phyloP scores from a whole-genome alignment of 345 rosid genomes.

The Boechera retrofracta region DNA sequence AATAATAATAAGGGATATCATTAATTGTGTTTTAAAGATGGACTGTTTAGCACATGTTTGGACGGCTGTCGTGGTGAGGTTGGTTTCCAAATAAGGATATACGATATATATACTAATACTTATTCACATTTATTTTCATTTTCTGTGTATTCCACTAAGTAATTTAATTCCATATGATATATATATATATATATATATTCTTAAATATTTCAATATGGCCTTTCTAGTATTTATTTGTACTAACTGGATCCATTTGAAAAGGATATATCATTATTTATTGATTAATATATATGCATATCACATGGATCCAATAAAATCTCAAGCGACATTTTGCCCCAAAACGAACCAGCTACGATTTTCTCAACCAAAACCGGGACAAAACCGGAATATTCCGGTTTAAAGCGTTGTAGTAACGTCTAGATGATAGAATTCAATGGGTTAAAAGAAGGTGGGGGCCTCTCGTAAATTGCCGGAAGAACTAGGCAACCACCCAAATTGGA shows the following conservation, averaged over 20 bases:
- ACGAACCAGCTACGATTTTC: neutral
- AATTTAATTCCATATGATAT: neutral
- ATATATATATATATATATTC: neutral
- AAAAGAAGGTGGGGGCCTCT: slow-evolving; percentile 24
- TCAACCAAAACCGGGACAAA: slow-evolving; percentile 9
- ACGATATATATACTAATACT: slow-evolving; percentile 1
- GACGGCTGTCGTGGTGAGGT: slow-evolving; percentile 43
- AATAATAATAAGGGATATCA: too few species aligned
- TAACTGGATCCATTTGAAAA: too few species aligned
- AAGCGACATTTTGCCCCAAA: neutral
- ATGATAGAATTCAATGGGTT: slow-evolving; percentile 11
- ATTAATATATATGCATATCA: neutral
- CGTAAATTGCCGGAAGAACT: slow-evolving; percentile 28
- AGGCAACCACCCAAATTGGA: slow-evolving; percentile 36
- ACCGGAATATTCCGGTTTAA: slow-evolving; percentile 14
- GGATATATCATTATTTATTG: neutral
- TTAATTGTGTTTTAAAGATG: neutral
- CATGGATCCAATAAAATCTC: neutral
- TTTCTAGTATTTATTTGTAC: too few species aligned
- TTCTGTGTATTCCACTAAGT: neutral
- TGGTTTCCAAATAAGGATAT: slow-evolving; percentile 38
- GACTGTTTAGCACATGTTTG: slow-evolving; percentile 36
- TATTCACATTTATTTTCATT: too few species aligned
- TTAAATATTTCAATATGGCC: too few species aligned
- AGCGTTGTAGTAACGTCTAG: slow-evolving; percentile 32